A percentile compares a stretch with the other conserved stretches of the same genome.
Evolutionary conservation across 2,329 filamentous ascomycete species (phyloP).

Genomic region (Stemphylium beticola): DNA sequence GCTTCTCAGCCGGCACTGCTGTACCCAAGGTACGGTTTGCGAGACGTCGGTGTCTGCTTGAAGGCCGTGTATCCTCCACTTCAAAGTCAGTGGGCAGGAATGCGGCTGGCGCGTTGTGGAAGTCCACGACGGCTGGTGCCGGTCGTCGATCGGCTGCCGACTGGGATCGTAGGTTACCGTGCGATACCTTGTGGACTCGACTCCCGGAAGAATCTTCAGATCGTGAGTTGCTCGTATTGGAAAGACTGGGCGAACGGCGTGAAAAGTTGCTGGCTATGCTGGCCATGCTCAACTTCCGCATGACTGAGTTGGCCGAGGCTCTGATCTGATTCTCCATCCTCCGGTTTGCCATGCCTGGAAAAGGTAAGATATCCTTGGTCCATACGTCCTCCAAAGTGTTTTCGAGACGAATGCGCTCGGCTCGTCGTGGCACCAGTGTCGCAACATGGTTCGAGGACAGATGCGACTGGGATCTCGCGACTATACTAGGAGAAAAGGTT

Average conservation of each 20-base stretch:
- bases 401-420: conserved; percentile 80
- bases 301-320: conserved; percentile 82
- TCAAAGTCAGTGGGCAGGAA: conserved; percentile 59
- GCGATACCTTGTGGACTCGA: conserved; percentile 34
- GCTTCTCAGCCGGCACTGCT: conserved; percentile 33
- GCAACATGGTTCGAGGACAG: conserved; percentile 71
- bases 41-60: conserved; percentile 36
- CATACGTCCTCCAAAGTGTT: conserved; percentile 77
- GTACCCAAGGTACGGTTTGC: conserved; percentile 32
- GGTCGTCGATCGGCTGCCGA: conserved; percentile 35
- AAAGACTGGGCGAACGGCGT: conserved; percentile 69
- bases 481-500: conserved; percentile 56
- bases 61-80: conserved; percentile 37
- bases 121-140: conserved; percentile 50
- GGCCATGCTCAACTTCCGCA: conserved; percentile 84
- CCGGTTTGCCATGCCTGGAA: conserved; percentile 76
- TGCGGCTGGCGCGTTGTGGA: conserved; percentile 55
- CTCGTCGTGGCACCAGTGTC: conserved; percentile 74
- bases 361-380: conserved; percentile 80
- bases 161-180: conserved; percentile 32
- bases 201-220: conserved; percentile 45
- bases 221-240: conserved; percentile 48
- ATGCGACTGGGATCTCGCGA: conserved; percentile 81
- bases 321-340: conserved; percentile 75
- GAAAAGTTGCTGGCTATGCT: conserved; percentile 79